phyloP scores from a whole-genome alignment of 257 asterid species.

The Jasminum sambac region DNA sequence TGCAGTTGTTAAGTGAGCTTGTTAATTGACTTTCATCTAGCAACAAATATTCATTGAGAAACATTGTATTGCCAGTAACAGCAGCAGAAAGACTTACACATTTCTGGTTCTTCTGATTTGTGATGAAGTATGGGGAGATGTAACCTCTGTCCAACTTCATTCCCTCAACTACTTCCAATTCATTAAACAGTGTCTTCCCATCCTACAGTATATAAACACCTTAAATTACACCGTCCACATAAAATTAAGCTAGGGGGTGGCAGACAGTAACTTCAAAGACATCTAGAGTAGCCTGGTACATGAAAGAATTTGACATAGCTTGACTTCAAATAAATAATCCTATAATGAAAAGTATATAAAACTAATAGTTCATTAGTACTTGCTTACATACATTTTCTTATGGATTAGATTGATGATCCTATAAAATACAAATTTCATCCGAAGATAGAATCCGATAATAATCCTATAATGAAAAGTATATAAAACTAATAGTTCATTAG shows the following conservation, averaged over 20 bases:
- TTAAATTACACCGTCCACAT: background rate
- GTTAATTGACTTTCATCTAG: background rate
- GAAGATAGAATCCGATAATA: background rate
- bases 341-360: no score
- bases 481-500: background rate
- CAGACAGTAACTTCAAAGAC: constrained; percentile 3
- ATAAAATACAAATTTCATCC: background rate
- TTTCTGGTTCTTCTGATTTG: constrained; percentile 55
- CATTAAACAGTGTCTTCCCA: constrained; percentile 53
- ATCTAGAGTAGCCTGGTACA: no score
- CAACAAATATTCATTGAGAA: background rate
- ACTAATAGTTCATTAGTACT: background rate
- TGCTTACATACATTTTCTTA: background rate
- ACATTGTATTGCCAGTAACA: background rate
- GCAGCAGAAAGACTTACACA: constrained; percentile 36
- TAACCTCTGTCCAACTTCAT: constrained; percentile 66
- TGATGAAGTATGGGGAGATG: constrained; percentile 58
- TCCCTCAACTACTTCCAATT: constrained; percentile 64
- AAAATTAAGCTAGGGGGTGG: background rate
- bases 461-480: no score
- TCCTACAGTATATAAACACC: constrained; percentile 32
- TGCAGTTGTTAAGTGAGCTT: constrained; percentile 11
- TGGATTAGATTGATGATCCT: background rate
- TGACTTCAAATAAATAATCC: no score
- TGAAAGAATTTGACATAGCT: background rate